phyloP scores from a whole-genome alignment of 225 moss, liverwort and hornwort genomes.

The Pseudoscleropodium purum region DNA sequence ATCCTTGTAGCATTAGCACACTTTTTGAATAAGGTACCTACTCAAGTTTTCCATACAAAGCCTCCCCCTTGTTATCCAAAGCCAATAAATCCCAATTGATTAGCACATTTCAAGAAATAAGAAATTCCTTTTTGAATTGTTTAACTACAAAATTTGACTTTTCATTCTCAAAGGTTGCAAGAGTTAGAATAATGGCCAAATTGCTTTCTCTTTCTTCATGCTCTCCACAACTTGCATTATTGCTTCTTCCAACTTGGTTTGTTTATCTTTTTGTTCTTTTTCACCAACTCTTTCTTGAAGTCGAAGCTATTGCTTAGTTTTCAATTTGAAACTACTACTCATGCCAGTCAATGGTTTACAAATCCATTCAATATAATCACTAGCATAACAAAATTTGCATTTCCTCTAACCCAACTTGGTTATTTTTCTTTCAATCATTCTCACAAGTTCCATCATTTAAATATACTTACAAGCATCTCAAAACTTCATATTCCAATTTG shows the following conservation, averaged over 20 bases:
- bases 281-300: background rate
- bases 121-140: background rate
- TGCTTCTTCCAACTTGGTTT: background rate
- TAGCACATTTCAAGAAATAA: background rate
- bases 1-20: background rate
- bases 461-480: background rate
- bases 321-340: background rate
- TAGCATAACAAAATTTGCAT: background rate
- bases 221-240: background rate
- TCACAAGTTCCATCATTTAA: background rate
- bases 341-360: background rate
- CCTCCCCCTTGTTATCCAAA: fast-evolving
- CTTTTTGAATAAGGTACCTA: background rate
- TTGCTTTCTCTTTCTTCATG: background rate
- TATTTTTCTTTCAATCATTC: background rate
- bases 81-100: background rate
- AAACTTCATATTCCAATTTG: background rate
- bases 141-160: background rate
- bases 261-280: background rate
- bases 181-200: background rate
- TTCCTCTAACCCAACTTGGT: background rate
- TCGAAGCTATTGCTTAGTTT: background rate
- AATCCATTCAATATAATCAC: background rate
- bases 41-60: background rate
- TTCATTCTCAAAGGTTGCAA: background rate